Conservation (phyloP, 768 basidiomycete species). For the Phaeotremella fagi region DNA sequence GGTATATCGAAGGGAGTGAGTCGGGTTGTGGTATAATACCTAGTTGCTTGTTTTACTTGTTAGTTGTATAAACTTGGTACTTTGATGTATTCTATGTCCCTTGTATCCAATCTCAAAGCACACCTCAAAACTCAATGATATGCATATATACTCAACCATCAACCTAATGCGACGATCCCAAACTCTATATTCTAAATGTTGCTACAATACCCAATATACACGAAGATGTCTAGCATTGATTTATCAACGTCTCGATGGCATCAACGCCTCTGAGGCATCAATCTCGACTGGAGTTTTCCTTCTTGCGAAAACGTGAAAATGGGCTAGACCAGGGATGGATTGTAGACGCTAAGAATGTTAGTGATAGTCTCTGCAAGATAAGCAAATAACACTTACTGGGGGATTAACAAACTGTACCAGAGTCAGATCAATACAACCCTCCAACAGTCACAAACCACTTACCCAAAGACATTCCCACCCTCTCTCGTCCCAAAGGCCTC, state of each 20-base stretch:
- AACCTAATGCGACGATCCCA: too few species aligned
- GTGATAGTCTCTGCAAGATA: not conserved
- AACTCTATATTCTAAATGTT: too few species aligned
- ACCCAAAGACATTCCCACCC: constrained; percentile 48
- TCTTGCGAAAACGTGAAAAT: constrained; percentile 47
- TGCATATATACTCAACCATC: too few species aligned
- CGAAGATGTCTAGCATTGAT: not conserved
- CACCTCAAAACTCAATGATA: too few species aligned
- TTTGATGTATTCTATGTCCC: too few species aligned
- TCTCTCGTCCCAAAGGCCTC: constrained; percentile 37
- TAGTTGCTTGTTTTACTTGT: too few species aligned
- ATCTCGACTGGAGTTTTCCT: constrained; percentile 43
- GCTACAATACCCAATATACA: too few species aligned
- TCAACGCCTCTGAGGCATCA: constrained; percentile 22
- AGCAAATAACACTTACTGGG: constrained; percentile 13
- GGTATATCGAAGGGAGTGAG: constrained; percentile 13
- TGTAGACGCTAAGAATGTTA: constrained; percentile 29
- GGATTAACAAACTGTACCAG: constrained; percentile 37
- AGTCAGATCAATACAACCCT: not conserved
- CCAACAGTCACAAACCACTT: constrained; percentile 5
- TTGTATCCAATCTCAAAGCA: too few species aligned
- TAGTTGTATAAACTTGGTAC: too few species aligned
- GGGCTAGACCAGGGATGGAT: constrained; percentile 45
- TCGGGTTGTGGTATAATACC: too few species aligned
- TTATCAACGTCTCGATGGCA: not conserved